Conservation (phyloP, 2,329 filamentous ascomycete species). For the Aspergillus phoenicis region DNA sequence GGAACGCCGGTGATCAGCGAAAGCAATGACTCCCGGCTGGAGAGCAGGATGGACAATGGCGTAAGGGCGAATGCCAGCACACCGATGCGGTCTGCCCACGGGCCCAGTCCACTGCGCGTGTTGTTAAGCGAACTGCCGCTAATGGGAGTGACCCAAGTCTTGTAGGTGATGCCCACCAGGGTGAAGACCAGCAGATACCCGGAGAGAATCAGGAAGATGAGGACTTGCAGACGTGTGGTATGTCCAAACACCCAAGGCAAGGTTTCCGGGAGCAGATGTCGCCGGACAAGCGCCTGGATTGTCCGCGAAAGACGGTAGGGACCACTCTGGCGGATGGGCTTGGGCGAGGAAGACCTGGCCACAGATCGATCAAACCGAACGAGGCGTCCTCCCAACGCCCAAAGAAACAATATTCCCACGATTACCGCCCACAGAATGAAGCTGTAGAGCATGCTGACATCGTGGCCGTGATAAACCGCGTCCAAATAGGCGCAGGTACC, state of each 20-base stretch:
- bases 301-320: constrained; percentile 41
- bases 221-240: constrained; percentile 68
- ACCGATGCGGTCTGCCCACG: constrained; percentile 70
- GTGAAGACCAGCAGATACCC: constrained; percentile 68
- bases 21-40: constrained; percentile 70
- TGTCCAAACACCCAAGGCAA: constrained; percentile 63
- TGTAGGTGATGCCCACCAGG: constrained; percentile 70
- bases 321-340: constrained; percentile 25
- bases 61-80: constrained; percentile 73
- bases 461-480: constrained; percentile 57
- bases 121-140: constrained; percentile 61
- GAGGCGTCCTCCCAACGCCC: constrained; percentile 35
- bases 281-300: constrained; percentile 47
- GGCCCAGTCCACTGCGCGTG: constrained; percentile 66
- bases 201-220: constrained; percentile 60
- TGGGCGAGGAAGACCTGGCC: constrained; percentile 23
- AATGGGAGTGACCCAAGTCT: constrained; percentile 70
- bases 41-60: constrained; percentile 67
- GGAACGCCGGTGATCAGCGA: constrained; percentile 71
- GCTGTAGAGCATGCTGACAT: constrained; percentile 57
- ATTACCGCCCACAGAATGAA: constrained; percentile 61
- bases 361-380: constrained; percentile 13
- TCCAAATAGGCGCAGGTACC: constrained; percentile 63
- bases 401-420: constrained; percentile 50
- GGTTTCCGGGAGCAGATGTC: constrained; percentile 64